A percentile compares a stretch with the other conserved stretches of the same genome.
These are phyloP conservation scores for Apophysomyces variabilis DNA, from an alignment of 371 early-diverging fungal genomes.

Conservation along the genomic window DNA sequence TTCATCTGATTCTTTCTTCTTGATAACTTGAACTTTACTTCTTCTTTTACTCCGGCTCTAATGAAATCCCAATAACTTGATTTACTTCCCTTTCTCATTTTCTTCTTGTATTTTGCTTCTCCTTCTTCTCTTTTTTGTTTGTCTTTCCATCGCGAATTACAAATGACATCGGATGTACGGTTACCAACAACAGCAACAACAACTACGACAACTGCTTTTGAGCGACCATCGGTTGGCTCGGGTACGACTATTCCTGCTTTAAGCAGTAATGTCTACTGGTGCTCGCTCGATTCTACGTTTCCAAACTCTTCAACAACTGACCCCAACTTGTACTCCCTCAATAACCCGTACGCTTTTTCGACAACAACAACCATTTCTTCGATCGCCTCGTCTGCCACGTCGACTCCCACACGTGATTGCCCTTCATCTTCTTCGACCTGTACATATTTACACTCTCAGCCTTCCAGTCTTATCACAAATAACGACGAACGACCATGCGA, in stretches of 20 bases:
- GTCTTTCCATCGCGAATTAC: constrained; percentile 11
- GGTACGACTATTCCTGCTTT: constrained; percentile 12
- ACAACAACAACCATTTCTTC: not conserved
- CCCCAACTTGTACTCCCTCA: constrained; percentile 20
- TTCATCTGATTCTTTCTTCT: not conserved
- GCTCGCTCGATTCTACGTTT: constrained; percentile 6
- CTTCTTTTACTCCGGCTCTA: not conserved
- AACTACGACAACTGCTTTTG: constrained; percentile 11
- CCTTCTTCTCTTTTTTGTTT: constrained; percentile 7
- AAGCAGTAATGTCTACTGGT: constrained; percentile 9
- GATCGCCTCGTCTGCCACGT: constrained; percentile 8
- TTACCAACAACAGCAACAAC: constrained; percentile 12
- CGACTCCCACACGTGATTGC: constrained; percentile 7
- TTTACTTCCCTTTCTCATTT: not conserved
- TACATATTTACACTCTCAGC: constrained; percentile 10
- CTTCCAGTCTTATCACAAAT: constrained; percentile 10
- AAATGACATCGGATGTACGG: constrained; percentile 31
- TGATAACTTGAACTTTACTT: not conserved
- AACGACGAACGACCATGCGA: constrained; percentile 24
- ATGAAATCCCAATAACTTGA: constrained; percentile 8
- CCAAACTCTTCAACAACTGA: constrained; percentile 13
- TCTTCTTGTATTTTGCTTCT: constrained; percentile 8
- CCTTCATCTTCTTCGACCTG: constrained; percentile 7
- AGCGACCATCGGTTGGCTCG: constrained; percentile 17
- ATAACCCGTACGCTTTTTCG: constrained; percentile 5